phyloP scores from a whole-genome alignment of 2,329 filamentous ascomycete genomes.

The Penicillium decumbens region DNA sequence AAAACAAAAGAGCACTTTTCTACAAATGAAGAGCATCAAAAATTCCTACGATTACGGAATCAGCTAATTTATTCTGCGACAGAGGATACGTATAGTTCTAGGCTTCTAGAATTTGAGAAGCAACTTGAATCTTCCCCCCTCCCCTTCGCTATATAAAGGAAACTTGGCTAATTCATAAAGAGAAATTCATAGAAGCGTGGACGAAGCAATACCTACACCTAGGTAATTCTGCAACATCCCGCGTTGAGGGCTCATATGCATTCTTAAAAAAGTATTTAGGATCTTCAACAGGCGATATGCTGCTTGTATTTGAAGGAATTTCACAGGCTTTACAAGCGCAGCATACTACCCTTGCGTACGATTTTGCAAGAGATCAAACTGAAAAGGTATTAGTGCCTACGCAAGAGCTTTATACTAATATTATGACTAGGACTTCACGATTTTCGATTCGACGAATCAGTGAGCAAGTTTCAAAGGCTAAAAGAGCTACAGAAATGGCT shows the following conservation, averaged over 20 bases:
- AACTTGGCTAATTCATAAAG: conserved; percentile 7
- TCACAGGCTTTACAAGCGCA: conserved; percentile 1
- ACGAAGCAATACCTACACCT: conserved; percentile 3
- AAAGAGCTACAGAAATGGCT: conserved; percentile 2
- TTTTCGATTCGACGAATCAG: conserved; percentile 6
- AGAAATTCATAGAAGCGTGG: conserved; percentile 4
- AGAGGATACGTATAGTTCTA: neutral
- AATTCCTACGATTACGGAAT: conserved; percentile 4
- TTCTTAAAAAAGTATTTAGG: conserved; percentile 6
- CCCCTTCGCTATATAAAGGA: conserved; percentile 6
- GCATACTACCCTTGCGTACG: neutral
- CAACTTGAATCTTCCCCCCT: neutral
- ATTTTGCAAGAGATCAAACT: conserved; percentile 1
- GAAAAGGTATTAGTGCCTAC: neutral
- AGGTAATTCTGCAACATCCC: conserved; percentile 3
- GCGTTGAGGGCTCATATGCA: conserved; percentile 4
- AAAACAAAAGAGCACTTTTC: neutral
- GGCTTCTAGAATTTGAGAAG: neutral
- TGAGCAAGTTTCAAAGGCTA: conserved; percentile 1
- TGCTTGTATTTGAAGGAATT: conserved; percentile 2
- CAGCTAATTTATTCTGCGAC: conserved; percentile 3
- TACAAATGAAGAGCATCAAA: neutral
- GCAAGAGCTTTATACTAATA: conserved; percentile 5
- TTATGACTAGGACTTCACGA: conserved; percentile 3
- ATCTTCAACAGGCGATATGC: conserved; percentile 2